These are phyloP conservation scores for Lachnellula cervina DNA, from an alignment of 2,329 filamentous ascomycete genomes.

Conservation along the genomic window DNA sequence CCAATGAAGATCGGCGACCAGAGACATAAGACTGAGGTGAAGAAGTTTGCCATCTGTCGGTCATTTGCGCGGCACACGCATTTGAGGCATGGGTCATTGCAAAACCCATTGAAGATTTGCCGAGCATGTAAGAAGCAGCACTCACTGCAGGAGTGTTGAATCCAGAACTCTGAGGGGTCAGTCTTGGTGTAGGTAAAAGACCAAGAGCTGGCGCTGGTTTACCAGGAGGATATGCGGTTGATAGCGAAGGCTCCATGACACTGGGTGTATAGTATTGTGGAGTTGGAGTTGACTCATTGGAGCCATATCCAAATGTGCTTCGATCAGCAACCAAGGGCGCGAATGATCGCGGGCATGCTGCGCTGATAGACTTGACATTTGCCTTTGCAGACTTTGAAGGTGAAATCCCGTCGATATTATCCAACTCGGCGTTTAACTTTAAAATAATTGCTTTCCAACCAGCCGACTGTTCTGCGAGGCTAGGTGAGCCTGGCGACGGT, in stretches of 20 bases:
- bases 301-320: constrained; percentile 35
- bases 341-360: constrained; percentile 31
- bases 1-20: constrained; percentile 56
- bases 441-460: constrained; percentile 58
- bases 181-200: constrained; percentile 53
- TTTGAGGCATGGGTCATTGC: constrained; percentile 53
- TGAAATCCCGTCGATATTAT: constrained; percentile 52
- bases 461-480: constrained; percentile 24
- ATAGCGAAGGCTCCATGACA: constrained; percentile 47
- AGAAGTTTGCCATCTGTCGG: constrained; percentile 50
- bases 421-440: constrained; percentile 50
- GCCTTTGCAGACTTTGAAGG: constrained; percentile 26
- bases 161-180: constrained; percentile 52
- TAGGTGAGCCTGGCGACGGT: constrained; percentile 44
- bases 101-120: constrained; percentile 54
- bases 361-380: constrained; percentile 18
- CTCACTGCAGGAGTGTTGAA: constrained; percentile 57
- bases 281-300: constrained; percentile 38
- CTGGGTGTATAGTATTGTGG: constrained; percentile 40
- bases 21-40: constrained; percentile 49
- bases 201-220: constrained; percentile 49
- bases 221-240: constrained; percentile 40
- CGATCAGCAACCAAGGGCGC: constrained; percentile 40
- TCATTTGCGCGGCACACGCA: constrained; percentile 41
- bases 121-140: constrained; percentile 46